These are phyloP conservation scores for Musa troglodytarum DNA, from an alignment of 176 grass and related monocot genomes.

Conservation along the genomic window DNA sequence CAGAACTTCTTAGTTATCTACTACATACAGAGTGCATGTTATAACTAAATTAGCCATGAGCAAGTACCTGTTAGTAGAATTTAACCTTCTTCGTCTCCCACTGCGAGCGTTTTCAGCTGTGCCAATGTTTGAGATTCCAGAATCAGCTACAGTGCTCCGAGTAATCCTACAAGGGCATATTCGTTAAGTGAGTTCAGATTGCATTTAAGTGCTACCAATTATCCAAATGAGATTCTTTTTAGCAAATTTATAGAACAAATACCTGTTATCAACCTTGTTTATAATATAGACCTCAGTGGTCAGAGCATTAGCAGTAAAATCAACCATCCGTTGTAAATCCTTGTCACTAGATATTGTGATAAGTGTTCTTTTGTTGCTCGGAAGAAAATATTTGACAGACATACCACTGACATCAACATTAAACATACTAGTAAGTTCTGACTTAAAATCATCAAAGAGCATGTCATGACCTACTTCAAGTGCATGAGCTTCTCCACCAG, in stretches of 20 bases:
- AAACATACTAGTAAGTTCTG: constrained; percentile 72
- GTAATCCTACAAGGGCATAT: constrained; percentile 20
- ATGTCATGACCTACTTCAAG: constrained; percentile 58
- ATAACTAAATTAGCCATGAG: not conserved
- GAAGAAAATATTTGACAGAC: constrained; percentile 89
- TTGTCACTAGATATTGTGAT: constrained; percentile 85
- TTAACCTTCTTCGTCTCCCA: constrained; percentile 44
- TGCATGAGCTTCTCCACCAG: constrained; percentile 88
- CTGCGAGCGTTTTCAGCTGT: constrained; percentile 33
- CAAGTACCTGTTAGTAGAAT: constrained; percentile 43
- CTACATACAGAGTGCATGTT: not conserved
- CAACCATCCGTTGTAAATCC: constrained; percentile 92
- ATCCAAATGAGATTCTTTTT: not conserved
- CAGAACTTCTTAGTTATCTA: constrained; percentile 5
- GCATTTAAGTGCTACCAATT: too few relatives aligned
- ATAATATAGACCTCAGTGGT: constrained; percentile 75
- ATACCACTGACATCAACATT: constrained; percentile 57
- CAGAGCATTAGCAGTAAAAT: constrained; percentile 64
- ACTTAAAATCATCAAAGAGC: constrained; percentile 60
- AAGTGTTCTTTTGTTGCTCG: constrained; percentile 67
- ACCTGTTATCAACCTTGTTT: constrained; percentile 77
- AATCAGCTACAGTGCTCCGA: constrained; percentile 48
- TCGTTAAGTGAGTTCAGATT: not conserved
- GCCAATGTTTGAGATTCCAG: constrained; percentile 49
- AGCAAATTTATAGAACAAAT: constrained; percentile 8